Conservation (phyloP, 202 grass and related monocot species). For the Cymbopogon flexuosus region DNA sequence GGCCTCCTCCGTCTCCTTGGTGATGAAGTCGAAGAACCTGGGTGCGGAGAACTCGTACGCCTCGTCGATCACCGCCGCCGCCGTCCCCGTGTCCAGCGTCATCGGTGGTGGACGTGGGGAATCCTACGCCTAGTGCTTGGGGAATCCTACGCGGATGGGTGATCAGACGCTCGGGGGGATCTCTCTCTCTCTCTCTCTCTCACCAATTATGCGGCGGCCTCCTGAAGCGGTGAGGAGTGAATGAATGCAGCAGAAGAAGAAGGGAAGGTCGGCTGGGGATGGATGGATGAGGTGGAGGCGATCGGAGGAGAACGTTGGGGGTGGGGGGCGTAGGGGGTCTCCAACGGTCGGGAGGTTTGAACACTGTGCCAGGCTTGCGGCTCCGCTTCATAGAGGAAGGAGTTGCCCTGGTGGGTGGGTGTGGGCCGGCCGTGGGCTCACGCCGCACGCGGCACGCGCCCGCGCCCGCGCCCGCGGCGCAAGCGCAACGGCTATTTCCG, state of each 20-base stretch:
- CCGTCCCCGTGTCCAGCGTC: constrained; percentile 31
- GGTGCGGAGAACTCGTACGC: constrained; percentile 83
- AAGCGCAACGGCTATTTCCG: constrained; percentile 44
- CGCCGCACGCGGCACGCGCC: not conserved
- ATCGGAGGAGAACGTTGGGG: constrained; percentile 30
- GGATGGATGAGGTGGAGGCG: not conserved
- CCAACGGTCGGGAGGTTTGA: constrained; percentile 75
- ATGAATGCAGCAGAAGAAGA: constrained; percentile 4
- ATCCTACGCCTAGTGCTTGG: not conserved
- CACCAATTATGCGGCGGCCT: not conserved
- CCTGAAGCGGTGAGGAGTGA: not conserved
- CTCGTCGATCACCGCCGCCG: constrained; percentile 41
- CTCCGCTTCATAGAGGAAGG: not conserved
- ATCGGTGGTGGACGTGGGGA: constrained; percentile 7
- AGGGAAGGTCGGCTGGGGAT: not conserved
- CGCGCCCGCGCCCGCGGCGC: no score
- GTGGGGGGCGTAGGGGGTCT: not conserved
- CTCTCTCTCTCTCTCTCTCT: not conserved
- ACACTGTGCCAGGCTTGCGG: constrained; percentile 15
- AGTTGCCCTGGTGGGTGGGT: not conserved
- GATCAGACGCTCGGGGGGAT: not conserved
- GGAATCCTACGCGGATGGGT: no score
- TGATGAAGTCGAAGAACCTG: constrained; percentile 73
- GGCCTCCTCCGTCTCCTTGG: constrained; percentile 59
- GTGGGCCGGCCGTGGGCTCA: not conserved